A percentile compares a stretch with the other conserved stretches of the same genome.
These are phyloP conservation scores for Xylaria longipes DNA, from an alignment of 495 filamentous ascomycete genomes.

Conservation along the genomic window DNA sequence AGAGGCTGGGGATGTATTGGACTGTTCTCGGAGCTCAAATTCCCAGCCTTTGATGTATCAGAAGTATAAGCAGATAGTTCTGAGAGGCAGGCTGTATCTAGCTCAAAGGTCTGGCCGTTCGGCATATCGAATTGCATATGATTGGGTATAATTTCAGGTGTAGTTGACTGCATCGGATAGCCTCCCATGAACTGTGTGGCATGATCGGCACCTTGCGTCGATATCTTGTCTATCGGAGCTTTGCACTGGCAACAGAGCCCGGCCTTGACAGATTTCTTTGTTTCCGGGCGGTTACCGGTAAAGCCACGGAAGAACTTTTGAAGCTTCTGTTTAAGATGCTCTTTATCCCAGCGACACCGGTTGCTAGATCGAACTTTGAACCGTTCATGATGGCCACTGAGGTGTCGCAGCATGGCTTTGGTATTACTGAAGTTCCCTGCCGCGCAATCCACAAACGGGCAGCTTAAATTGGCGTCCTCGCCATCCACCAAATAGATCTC, in stretches of 20 bases:
- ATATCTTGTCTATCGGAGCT: neutral
- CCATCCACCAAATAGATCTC: slow-evolving; percentile 27
- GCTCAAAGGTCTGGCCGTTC: neutral
- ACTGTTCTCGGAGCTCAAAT: neutral
- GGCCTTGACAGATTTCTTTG: neutral
- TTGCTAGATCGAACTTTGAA: slow-evolving; percentile 21
- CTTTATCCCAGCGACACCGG: slow-evolving; percentile 26
- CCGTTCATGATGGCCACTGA: slow-evolving; percentile 19
- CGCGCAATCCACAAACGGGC: slow-evolving; percentile 28
- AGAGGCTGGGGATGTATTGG: neutral
- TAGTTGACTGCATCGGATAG: neutral
- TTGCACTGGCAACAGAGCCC: neutral
- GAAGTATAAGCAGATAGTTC: neutral
- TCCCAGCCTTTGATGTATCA: neutral
- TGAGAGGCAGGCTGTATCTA: neutral
- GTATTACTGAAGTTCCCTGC: slow-evolving; percentile 2
- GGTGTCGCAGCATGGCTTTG: slow-evolving; percentile 30
- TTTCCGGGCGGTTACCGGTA: neutral
- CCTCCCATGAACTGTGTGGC: neutral
- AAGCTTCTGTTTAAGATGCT: slow-evolving; percentile 18
- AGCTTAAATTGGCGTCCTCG: neutral
- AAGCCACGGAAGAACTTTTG: slow-evolving; percentile 12
- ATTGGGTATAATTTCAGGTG: neutral
- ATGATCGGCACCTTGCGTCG: neutral
- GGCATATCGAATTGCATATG: neutral